Evolutionary conservation across 768 basidiomycete genomes (phyloP).

Genomic region (Lentinula aciculospora): DNA sequence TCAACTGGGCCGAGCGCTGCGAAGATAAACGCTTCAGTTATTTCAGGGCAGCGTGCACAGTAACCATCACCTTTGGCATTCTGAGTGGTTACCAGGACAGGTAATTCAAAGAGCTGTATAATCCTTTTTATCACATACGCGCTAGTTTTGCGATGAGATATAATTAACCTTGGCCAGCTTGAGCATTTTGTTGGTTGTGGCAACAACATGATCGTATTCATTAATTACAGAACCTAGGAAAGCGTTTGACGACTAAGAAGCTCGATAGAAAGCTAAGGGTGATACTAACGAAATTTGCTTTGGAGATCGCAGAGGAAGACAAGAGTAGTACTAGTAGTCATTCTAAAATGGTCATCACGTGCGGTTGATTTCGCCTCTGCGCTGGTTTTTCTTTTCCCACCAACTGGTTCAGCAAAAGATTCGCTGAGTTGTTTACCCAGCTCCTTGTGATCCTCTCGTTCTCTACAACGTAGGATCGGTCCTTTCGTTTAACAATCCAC

Average conservation of each 20-base stretch:
- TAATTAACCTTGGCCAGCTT: conserved; percentile 59
- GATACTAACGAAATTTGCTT: conserved; percentile 56
- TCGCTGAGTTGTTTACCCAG: conserved; percentile 1
- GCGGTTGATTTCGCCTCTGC: background rate
- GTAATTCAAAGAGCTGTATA: conserved; percentile 44
- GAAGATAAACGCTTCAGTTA: background rate
- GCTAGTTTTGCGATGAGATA: background rate
- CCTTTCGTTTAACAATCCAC: conserved; percentile 30
- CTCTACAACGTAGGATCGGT: conserved; percentile 13
- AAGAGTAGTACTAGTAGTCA: conserved; percentile 28
- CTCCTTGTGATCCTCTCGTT: conserved; percentile 1
- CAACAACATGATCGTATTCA: conserved; percentile 65
- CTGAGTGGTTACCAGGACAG: conserved; percentile 81
- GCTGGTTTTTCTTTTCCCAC: background rate
- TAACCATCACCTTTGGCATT: conserved; percentile 60
- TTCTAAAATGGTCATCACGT: background rate
- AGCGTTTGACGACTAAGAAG: background rate
- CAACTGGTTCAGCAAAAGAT: background rate
- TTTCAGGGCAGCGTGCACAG: background rate
- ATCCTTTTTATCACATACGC: background rate
- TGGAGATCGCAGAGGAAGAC: conserved; percentile 88
- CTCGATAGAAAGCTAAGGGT: background rate
- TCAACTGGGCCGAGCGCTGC: conserved; percentile 69
- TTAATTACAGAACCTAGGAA: conserved; percentile 46
- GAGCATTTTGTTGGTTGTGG: conserved; percentile 71